These are phyloP conservation scores for Zarea fungicola DNA, from an alignment of 2,329 filamentous ascomycete species.

Conservation along the genomic window DNA sequence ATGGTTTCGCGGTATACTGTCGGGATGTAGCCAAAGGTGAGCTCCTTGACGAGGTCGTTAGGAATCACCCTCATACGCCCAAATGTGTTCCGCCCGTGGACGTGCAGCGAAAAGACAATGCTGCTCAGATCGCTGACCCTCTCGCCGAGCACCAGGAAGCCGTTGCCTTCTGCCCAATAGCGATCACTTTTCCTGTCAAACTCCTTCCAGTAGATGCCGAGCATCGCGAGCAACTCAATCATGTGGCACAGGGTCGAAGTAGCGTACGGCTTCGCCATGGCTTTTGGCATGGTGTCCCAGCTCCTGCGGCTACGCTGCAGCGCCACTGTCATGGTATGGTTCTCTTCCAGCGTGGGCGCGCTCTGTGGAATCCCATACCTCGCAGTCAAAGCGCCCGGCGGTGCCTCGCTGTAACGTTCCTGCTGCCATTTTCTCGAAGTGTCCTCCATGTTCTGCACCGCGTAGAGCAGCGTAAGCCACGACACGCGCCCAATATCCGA, in stretches of 20 bases:
- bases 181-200: conserved; percentile 48
- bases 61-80: conserved; percentile 47
- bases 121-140: conserved; percentile 47
- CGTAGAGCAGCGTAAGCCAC: conserved; percentile 47
- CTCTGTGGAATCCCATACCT: conserved; percentile 19
- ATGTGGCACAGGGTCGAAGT: conserved; percentile 52
- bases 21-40: conserved; percentile 51
- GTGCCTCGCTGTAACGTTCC: conserved; percentile 27
- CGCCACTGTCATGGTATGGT: conserved; percentile 40
- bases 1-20: conserved; percentile 44
- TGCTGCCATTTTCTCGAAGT: conserved; percentile 44
- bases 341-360: conserved; percentile 21
- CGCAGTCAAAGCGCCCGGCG: conserved; percentile 16
- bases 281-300: conserved; percentile 48
- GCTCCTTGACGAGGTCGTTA: conserved; percentile 46
- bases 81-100: conserved; percentile 45
- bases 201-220: conserved; percentile 55
- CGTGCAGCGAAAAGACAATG: conserved; percentile 49
- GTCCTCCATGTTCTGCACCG: conserved; percentile 45
- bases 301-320: conserved; percentile 42
- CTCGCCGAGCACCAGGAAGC: conserved; percentile 44
- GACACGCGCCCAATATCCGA: conserved; percentile 53
- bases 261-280: conserved; percentile 44
- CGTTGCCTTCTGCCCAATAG: conserved; percentile 52
- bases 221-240: conserved; percentile 47